Conservation (phyloP, 768 basidiomycete genomes). For the Leucogyrophana mollusca region DNA sequence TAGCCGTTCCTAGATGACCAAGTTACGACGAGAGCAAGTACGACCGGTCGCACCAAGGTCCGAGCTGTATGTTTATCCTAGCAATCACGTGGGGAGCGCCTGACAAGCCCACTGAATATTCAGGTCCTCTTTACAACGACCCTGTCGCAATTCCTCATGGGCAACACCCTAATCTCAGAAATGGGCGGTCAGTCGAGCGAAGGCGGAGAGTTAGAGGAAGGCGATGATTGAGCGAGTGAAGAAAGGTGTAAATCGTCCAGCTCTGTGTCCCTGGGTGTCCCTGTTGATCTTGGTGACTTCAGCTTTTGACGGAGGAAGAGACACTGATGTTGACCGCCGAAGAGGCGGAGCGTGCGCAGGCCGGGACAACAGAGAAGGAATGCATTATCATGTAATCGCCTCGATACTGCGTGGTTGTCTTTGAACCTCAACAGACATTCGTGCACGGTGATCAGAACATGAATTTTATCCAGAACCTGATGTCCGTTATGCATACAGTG, state of each 20-base stretch:
- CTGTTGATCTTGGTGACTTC: neutral
- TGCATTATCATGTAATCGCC: constrained; percentile 56
- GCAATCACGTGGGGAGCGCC: neutral
- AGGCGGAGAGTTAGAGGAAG: constrained; percentile 67
- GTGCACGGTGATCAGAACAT: too few species aligned
- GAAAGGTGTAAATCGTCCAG: constrained; percentile 60
- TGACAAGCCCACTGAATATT: too few species aligned
- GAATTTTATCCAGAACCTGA: too few species aligned
- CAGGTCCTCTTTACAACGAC: constrained; percentile 74
- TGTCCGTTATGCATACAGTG: too few species aligned
- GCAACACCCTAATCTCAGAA: constrained; percentile 77
- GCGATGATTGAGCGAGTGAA: constrained; percentile 71
- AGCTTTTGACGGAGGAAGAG: constrained; percentile 67
- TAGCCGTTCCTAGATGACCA: constrained; percentile 62
- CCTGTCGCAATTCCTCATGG: constrained; percentile 57
- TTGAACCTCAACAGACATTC: neutral
- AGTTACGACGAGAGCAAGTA: constrained; percentile 70
- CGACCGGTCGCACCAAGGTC: constrained; percentile 78
- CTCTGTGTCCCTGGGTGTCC: neutral
- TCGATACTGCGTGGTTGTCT: neutral
- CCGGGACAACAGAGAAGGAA: constrained; percentile 38
- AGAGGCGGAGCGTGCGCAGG: constrained; percentile 41
- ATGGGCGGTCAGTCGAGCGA: constrained; percentile 78
- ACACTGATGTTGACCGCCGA: constrained; percentile 55
- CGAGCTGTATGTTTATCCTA: constrained; percentile 51